These are phyloP conservation scores for Lentinula aciculospora DNA, from an alignment of 768 basidiomycete genomes.

Conservation along the genomic window DNA sequence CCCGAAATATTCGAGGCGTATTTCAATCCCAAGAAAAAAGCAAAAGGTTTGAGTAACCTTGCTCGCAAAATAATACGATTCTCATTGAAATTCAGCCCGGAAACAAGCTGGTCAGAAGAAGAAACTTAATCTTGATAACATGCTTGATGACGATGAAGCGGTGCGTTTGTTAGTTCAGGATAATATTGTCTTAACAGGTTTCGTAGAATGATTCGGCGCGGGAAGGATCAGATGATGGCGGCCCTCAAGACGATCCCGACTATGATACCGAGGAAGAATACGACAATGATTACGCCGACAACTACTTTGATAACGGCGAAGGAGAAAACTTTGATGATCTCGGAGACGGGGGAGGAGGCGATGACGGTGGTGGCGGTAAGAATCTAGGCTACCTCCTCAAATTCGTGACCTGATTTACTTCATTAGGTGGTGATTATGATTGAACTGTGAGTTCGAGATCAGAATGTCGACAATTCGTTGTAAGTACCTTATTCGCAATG, in stretches of 20 bases:
- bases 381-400: neutral
- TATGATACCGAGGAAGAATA: constrained; percentile 90
- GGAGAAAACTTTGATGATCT: constrained; percentile 75
- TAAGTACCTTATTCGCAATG: neutral
- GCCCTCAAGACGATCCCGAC: constrained; percentile 65
- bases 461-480: neutral
- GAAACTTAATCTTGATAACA: constrained; percentile 59
- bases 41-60: constrained; percentile 34
- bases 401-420: constrained; percentile 1
- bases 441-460: neutral
- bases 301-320: constrained; percentile 90
- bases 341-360: constrained; percentile 46
- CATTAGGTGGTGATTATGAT: constrained; percentile 15
- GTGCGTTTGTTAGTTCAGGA: constrained; percentile 21
- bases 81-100: neutral
- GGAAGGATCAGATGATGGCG: constrained; percentile 35
- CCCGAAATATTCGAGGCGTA: constrained; percentile 69
- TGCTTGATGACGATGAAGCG: constrained; percentile 62
- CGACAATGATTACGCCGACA: constrained; percentile 86
- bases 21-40: constrained; percentile 71
- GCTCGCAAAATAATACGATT: neutral
- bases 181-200: neutral
- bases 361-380: constrained; percentile 52
- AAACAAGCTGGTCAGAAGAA: constrained; percentile 28
- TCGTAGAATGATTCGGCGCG: constrained; percentile 64